Evolutionary conservation across 2,329 filamentous ascomycete species (phyloP), one percentile per base, ranked within the genome.

Genomic region (Aspergillus nomiae): DNA sequence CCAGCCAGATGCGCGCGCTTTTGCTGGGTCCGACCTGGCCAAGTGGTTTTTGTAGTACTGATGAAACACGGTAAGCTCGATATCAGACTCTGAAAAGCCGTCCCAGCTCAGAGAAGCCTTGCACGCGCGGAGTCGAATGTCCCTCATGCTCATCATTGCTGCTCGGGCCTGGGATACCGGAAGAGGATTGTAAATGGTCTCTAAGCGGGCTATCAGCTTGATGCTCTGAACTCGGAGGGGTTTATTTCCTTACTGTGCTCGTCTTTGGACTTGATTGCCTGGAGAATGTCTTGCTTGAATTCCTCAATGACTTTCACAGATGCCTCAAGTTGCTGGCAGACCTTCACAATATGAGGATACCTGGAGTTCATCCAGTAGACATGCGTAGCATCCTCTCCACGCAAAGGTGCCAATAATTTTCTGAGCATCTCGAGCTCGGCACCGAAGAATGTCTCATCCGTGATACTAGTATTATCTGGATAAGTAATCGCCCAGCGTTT

Each of bases 381-480:
- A 2, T 60, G 53, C 3, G 54, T 62, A 2, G 26, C 48, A n/a
- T 55, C 56, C 10, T 68, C 66, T 12, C 60, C 63, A 46, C 70
- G 66, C 46, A 73, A 56, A 19, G 68, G 70, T 9, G 62, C 62
- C 43, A 72, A 30, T 30, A 73, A 51, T 55, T 65, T 67, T 58
- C 68, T 69, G 61, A 73, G 48, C 28, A 70, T 66, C 53, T 69
- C 65, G 9, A 73, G 54, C 54, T 73, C 71, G 3, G 60, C 30
- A 3, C 54, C 61, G 56, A 73, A 69, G 36, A 65, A 63, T 2
- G 48, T 63, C 60, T 71, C 66, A 4, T 72, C 68, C 0, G 50
- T 55, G 11, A 64, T 61, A 24, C 61, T 63, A 1, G 54, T 62
- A 10, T 59, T 50, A 36, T 6, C 55, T 19, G 58, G 63, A 11